Conservation (phyloP, 441 rosid species). For the Gossypium schwendimanii region DNA sequence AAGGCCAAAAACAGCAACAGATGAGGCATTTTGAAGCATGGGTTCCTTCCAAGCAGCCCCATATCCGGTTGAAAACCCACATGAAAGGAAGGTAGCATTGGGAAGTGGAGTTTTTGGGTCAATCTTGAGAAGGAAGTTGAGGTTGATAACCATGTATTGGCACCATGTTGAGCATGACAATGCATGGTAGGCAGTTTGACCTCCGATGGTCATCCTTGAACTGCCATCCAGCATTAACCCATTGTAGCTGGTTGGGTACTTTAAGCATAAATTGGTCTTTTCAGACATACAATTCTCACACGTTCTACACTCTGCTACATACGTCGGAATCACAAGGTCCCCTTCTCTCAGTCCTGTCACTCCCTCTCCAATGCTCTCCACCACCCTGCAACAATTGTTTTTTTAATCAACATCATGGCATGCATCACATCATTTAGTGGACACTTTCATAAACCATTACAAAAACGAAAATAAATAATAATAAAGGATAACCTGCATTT, state of each 20-base stretch:
- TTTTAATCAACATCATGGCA: too few species aligned
- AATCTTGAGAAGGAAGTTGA: conserved; percentile 26
- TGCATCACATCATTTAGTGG: too few species aligned
- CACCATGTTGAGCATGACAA: conserved; percentile 44
- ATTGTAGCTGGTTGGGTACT: conserved; percentile 2
- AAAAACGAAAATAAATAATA: too few species aligned
- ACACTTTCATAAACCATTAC: too few species aligned
- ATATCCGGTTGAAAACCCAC: conserved; percentile 47
- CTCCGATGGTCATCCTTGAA: conserved; percentile 35
- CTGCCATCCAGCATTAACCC: conserved; percentile 39
- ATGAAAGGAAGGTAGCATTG: conserved; percentile 36
- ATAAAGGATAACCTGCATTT: too few species aligned
- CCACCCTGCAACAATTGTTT: neutral
- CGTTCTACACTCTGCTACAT: conserved; percentile 31
- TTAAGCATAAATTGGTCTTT: conserved; percentile 32
- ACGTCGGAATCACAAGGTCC: conserved; percentile 35
- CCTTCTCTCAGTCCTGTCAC: conserved; percentile 17
- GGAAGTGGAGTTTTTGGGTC: conserved; percentile 15
- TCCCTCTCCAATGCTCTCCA: conserved; percentile 3
- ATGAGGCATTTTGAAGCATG: conserved; percentile 36
- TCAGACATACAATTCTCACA: conserved; percentile 33
- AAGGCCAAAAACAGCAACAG: conserved; percentile 54
- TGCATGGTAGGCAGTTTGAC: conserved; percentile 27
- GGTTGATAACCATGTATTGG: conserved; percentile 31
- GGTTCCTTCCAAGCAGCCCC: conserved; percentile 65